Evolutionary conservation across 148 eudicot genomes (phyloP), one percentile per base, ranked within the genome.

Genomic region (Drosera capensis): DNA sequence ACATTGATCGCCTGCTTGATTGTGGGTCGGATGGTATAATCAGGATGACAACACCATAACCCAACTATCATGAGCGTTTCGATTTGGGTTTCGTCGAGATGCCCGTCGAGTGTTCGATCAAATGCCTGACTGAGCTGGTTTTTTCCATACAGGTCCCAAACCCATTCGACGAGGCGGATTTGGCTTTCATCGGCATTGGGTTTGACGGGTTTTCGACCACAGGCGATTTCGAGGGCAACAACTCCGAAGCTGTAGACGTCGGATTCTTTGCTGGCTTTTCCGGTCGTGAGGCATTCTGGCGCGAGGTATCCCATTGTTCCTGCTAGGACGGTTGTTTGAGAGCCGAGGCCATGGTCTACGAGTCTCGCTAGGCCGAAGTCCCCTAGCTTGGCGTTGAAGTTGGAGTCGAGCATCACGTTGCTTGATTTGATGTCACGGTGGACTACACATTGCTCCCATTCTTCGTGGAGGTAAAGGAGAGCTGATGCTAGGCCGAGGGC

Each of bases 351-450:
- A 18, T 25, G 25, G 51, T 48, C 52, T 15, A 48, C 37, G 19
- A 48, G 38, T 14, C 50, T 26, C 16, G 50, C 50, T n/a, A 46
- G 50, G 8, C 50, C 50, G 26, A 46, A 46, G 22, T 46, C 50
- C 8, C 50, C 50, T n/a, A 46, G 50, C 35, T 46, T 46, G 18
- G 30, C 37, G n/a, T 48, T 48, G 37, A 48, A 48, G 5, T 48
- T 48, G 2, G 40, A 48, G 31, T 48, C 52, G 5, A 48, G 52
- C 52, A 48, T 48, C 12, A 48, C 21, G 20, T 48, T 48, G 52
- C 52, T 30, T 3, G 52, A 48, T 30, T 48, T 48, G 14, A 48
- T 48, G 40, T 48, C 52, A 6, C 52, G 9, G n/a, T 48, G 52
- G 24, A 48, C 23, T 14, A 48, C 52, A 30, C 52, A 48, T 20